Percentiles rank a stretch among this genome's conserved stretches.
Conservation (phyloP, 2,329 filamentous ascomycete genomes). For the Colletotrichum eremochloae region DNA sequence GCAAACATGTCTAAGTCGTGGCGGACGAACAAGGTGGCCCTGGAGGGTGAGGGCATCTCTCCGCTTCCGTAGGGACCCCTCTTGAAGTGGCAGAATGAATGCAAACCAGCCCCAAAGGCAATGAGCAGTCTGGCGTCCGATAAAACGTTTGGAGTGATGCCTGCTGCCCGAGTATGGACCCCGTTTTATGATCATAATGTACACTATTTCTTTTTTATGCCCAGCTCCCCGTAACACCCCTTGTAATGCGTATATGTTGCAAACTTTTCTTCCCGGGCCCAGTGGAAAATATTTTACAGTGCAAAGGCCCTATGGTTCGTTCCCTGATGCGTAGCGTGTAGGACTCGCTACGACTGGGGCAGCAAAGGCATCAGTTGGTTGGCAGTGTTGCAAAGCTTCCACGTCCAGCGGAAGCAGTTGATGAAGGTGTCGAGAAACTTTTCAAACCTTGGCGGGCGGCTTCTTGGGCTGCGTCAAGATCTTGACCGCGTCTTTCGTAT, state of each 20-base stretch:
- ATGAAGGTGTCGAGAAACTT: not conserved
- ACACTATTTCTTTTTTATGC: not conserved
- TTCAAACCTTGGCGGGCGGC: not conserved
- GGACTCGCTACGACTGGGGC: not conserved
- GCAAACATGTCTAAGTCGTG: not conserved
- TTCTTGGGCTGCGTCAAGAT: conserved; percentile 68
- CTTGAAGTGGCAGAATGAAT: not conserved
- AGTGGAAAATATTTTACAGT: not conserved
- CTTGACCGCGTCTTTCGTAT: conserved; percentile 90
- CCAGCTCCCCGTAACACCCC: conserved; percentile 1
- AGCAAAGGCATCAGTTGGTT: not conserved
- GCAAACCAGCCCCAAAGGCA: not conserved
- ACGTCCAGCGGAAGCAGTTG: not conserved
- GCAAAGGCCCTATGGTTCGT: not conserved
- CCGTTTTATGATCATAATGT: conserved; percentile 12
- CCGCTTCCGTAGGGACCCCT: not conserved
- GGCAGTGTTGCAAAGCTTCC: too few relatives aligned
- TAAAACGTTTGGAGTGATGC: not conserved
- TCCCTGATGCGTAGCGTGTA: not conserved
- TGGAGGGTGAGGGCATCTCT: not conserved
- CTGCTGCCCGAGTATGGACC: not conserved
- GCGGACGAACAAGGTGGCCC: not conserved
- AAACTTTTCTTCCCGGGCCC: not conserved
- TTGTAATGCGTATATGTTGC: not conserved
- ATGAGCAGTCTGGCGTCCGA: not conserved